Evolutionary conservation across 148 eudicot species (phyloP).

Genomic region (Cornus florida): DNA sequence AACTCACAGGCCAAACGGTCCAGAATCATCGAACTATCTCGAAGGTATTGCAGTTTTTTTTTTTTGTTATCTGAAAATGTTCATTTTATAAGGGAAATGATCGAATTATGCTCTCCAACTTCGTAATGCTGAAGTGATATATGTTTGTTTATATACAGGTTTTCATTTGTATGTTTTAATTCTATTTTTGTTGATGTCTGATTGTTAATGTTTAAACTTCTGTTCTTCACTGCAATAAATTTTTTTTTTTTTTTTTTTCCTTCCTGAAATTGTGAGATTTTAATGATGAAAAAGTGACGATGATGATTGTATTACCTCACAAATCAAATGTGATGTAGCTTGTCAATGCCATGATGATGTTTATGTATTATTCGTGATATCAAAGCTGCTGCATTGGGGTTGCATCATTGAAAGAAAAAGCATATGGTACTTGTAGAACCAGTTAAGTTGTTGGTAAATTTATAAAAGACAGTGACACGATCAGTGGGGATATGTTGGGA

Average conservation of each 20-base stretch:
- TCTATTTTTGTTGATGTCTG: background rate
- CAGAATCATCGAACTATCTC: conserved; percentile 84
- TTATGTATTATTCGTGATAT: background rate
- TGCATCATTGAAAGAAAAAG: background rate
- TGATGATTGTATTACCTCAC: background rate
- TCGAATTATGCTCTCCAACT: background rate
- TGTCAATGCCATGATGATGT: background rate
- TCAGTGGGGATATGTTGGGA: no score
- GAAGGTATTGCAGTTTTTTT: conserved; percentile 39
- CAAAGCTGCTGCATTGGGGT: background rate
- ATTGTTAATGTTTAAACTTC: background rate
- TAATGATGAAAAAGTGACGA: background rate
- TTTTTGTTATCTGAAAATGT: background rate
- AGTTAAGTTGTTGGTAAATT: background rate
- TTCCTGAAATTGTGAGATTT: background rate
- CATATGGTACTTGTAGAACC: no score
- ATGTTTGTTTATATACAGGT: background rate
- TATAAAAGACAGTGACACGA: background rate
- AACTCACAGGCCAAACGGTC: conserved; percentile 72
- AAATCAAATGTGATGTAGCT: background rate
- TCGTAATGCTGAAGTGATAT: background rate
- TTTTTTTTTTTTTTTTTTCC: background rate
- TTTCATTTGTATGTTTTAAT: background rate
- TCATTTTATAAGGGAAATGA: background rate
- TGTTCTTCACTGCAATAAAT: background rate